Base-by-base conservation (phyloP, 164 flowering plant genomes). In the Cinnamomum chago region DNA sequence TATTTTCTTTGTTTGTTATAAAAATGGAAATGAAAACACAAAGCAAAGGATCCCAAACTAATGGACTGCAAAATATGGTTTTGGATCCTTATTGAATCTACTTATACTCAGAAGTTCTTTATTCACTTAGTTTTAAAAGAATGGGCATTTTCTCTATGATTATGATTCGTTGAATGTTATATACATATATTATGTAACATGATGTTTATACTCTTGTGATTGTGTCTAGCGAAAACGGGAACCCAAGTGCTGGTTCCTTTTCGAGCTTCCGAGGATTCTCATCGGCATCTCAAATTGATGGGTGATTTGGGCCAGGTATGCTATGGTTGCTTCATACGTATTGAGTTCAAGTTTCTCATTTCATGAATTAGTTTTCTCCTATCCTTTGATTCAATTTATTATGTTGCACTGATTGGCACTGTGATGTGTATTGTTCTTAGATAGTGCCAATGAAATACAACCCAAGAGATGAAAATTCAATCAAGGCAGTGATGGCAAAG, bases 301-400 rank as follows among this genome's bases (percentile, higher is more conserved):
- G 99, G 99, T 79, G 99, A 95, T 81, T 85, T 95, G 82, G 99
- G 99, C 20, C 99, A 95, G 97, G 99, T 93, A 78, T 22, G 58
- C 33, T 33, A 12, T 71, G 23, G 58, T 62, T 67, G 62, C 76
- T 55, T 70, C 47, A 4, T 66, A 55, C 28, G 15, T 17, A 55
- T 50, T 28, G 15, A 65, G 23, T 17, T 68, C 17, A 7, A 30
- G 10, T 3, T 55, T 58, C 17, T 13, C 23, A 13, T 17, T 13
- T 67, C 27, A 14, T 27, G 27, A 30, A 15, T 28, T 14, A 15
- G 35, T 18, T 27, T 15, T 22, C 58, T 50, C 30, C 25, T 40
- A 23, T 67, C n/a, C 22, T 67, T 66, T 30, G 22, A 22, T 64
- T 67, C 47, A 5, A 70, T 62, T 73, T 50, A 47, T 58, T 40